Base-by-base conservation (phyloP, 2,329 filamentous ascomycete species). In the Scytalidium lignicola region DNA sequence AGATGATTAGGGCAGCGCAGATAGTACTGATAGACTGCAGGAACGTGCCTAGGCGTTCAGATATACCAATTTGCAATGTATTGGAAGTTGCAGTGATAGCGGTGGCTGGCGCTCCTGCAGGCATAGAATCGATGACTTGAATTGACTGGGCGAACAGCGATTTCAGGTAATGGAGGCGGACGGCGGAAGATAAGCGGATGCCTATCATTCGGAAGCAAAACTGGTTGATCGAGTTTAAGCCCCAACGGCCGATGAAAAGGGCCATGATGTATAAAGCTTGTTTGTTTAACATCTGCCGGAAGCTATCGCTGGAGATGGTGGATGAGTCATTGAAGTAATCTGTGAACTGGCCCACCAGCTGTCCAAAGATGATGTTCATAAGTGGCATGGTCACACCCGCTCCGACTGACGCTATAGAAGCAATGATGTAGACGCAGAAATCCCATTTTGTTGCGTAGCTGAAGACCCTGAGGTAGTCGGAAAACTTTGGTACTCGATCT, bases 51-150 rank as follows among this genome's bases (percentile, higher is more conserved):
- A 84, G 67, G 56, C 81, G 82, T 61, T 83, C 79, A 0, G 79
- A 82, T 37, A 83, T 82, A 8, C 81, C 80, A 4, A 82, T 67
- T 64, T 84, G 81, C 15, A 84, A 67, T 1, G 73, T 76, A 60
- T 83, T 83, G 50, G 78, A 74, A 0, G 82, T 85, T 55, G 85
- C 83, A 23, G 81, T 83, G 15, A 86, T 83, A 37, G 81, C 83
- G 15, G 72, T 71, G 0, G 81, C 80, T 0, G 79, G 77, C n/a
- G 78, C 71, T 1, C 83, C 83, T 1, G 80, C 70, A 1, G 78
- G 74, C 73, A 82, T 79, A n/a, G 76, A 77, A 63, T 88, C 84
- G 44, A 87, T 79, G 39, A 85, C 80, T 51, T 83, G 79, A 44
- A 87, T 78, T 47, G 80, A 80, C 66, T 86, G 83, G 2, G 71